Evolutionary conservation across 495 filamentous ascomycete genomes (phyloP).

Genomic region (Aspergillus campestris): DNA sequence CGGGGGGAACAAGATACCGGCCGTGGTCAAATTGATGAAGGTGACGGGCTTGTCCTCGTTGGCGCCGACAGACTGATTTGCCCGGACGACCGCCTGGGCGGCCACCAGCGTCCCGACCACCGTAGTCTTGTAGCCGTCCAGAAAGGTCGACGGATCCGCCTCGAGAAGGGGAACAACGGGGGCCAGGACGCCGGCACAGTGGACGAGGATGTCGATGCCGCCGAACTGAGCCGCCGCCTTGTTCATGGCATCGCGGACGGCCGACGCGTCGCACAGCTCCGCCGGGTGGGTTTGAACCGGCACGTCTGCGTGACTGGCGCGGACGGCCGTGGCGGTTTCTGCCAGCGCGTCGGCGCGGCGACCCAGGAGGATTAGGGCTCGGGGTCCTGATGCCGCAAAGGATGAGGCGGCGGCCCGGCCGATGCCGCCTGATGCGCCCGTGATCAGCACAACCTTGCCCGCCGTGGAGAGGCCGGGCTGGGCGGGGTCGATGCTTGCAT

Average conservation of each 20-base stretch:
- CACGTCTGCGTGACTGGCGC: slow-evolving; percentile 5
- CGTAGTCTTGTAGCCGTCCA: slow-evolving; percentile 24
- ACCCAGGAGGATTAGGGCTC: slow-evolving; percentile 17
- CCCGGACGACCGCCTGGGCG: slow-evolving; percentile 20
- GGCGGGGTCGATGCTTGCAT: slow-evolving; percentile 14
- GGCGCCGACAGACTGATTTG: slow-evolving; percentile 2
- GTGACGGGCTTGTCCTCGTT: slow-evolving; percentile 14
- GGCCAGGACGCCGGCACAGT: slow-evolving; percentile 22
- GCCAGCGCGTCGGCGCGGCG: slow-evolving; percentile 31
- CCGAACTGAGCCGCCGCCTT: slow-evolving; percentile 9
- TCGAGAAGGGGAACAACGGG: slow-evolving; percentile 12
- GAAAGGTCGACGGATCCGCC: slow-evolving; percentile 15
- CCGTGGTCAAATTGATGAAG: slow-evolving; percentile 24
- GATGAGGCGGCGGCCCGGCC: slow-evolving; percentile 30
- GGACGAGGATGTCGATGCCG: slow-evolving; percentile 28
- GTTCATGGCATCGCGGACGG: slow-evolving; percentile 7
- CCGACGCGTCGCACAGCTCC: slow-evolving; percentile 13
- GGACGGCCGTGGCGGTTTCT: slow-evolving; percentile 24
- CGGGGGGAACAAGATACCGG: slow-evolving; percentile 18
- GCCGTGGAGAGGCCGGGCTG: slow-evolving; percentile 26
- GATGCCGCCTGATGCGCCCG: slow-evolving; percentile 14
- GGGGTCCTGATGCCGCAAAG: slow-evolving; percentile 25
- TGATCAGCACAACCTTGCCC: slow-evolving; percentile 13
- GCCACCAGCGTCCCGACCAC: slow-evolving; percentile 25
- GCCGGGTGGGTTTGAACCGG: slow-evolving; percentile 11